Evolutionary conservation across 345 rosid genomes (phyloP).

Genomic region (Linum lewisii): DNA sequence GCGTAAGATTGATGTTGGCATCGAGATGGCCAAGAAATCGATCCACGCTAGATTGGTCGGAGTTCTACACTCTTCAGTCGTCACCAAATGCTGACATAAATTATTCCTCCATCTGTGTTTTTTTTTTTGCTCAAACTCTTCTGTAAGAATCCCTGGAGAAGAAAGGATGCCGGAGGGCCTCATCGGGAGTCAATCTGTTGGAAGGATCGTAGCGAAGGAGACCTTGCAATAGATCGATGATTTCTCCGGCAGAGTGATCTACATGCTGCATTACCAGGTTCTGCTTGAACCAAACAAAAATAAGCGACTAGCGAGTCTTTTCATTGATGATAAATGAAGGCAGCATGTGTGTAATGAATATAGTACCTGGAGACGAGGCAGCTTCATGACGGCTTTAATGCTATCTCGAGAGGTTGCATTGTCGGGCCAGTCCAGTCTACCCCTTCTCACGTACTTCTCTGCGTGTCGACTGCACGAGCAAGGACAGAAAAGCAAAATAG

Average conservation of each 20-base stretch:
- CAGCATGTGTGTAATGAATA: neutral
- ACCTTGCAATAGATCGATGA: constrained; percentile 55
- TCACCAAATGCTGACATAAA: too few species aligned
- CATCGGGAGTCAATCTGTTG: constrained; percentile 36
- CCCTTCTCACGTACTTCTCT: constrained; percentile 49
- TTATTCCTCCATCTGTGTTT: neutral
- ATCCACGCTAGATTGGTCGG: too few species aligned
- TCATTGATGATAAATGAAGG: neutral
- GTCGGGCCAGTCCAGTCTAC: constrained; percentile 60
- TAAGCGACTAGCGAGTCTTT: neutral
- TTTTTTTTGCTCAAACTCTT: constrained; percentile 19
- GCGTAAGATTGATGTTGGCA: too few species aligned
- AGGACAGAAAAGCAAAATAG: neutral
- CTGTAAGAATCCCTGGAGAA: constrained; percentile 36
- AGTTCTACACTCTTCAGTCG: too few species aligned
- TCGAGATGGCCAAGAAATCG: too few species aligned
- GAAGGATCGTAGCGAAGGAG: constrained; percentile 52
- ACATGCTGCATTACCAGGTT: constrained; percentile 61
- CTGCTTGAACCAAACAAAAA: constrained; percentile 20
- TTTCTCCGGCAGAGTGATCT: constrained; percentile 62
- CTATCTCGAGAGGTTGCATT: constrained; percentile 61
- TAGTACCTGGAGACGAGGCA: constrained; percentile 55
- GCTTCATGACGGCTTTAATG: constrained; percentile 46
- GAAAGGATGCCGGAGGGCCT: constrained; percentile 62
- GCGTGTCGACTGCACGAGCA: constrained; percentile 42